Base-by-base conservation (phyloP, 768 basidiomycete genomes). In the Russula dissimulans region DNA sequence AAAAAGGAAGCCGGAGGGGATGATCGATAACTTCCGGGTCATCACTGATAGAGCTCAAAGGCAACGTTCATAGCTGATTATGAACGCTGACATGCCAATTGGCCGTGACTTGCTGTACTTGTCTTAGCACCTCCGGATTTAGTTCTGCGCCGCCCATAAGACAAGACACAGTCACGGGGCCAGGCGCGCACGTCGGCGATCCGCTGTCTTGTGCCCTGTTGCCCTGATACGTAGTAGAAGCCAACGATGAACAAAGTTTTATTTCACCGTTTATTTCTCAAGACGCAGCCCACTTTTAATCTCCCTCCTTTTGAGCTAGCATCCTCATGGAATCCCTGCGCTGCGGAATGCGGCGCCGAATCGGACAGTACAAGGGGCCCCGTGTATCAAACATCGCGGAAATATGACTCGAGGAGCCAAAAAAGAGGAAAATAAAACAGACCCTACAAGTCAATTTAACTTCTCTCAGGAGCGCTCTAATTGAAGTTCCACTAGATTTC, bases 101-200 rank as follows among this genome's bases (percentile, higher is more conserved):
- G 56, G 48, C 39, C 39, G 55, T 59, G 57, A 59, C 43, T 51
- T 12, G 18, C 51, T 57, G 32, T 42, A 57, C 56, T 48, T 53
- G 56, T 62, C 56, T 26, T 62, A 57, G 61, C 60, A 44, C 54
- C 29, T 26, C 47, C 54, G 54, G 49, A 51, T 48, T 56, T 57
- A 34, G 41, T 53, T 51, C 61, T 52, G 39, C 61, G 61, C 56
- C 61, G 61, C 61, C 50, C 61, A 62, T 62, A 32, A 34, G 17
- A 3, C 17, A 39, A 29, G 22, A 6, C 43, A 45, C n/a, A 15
- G 56, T 57, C 51, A 62, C 51, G 51, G 32, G 56, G 49, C 17
- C 15, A 51, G 38, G 26, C 49, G 60, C 50, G 45, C 56, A 48
- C 22, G 32, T 52, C 56, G 50, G 60, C 51, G 56, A 44, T 49